phyloP scores from a whole-genome alignment of 768 basidiomycete species.

The Calvatia gigantea region DNA sequence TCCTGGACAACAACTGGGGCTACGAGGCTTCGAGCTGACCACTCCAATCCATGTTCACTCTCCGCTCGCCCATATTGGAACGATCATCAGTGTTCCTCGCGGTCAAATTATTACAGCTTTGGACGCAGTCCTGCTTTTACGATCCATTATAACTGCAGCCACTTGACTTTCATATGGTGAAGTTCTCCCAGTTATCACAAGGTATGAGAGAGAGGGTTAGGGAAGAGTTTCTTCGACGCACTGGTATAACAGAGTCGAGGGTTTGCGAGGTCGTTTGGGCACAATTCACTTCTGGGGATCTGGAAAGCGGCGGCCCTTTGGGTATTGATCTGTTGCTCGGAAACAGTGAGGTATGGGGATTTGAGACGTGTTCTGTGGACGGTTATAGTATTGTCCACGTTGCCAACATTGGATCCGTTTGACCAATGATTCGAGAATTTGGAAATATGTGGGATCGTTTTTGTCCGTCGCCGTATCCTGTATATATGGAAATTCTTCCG shows the following conservation, averaged over 20 bases:
- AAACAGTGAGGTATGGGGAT: not conserved
- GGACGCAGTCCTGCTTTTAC: not conserved
- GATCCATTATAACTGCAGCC: not conserved
- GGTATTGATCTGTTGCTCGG: not conserved
- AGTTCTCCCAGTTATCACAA: not conserved
- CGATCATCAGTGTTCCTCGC: not conserved
- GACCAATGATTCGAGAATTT: too few relatives aligned
- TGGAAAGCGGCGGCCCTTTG: not conserved
- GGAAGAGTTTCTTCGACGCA: not conserved
- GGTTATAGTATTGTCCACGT: not conserved
- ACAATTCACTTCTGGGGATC: not conserved
- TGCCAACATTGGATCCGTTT: too few relatives aligned
- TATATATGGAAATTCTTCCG: too few relatives aligned
- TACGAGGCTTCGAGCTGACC: not conserved
- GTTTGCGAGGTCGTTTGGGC: not conserved
- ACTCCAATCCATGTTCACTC: not conserved
- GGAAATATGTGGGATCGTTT: too few relatives aligned
- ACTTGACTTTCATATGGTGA: not conserved
- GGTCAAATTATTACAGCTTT: not conserved
- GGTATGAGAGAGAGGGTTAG: not conserved
- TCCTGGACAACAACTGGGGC: not conserved
- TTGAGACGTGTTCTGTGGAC: not conserved
- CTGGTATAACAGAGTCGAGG: not conserved
- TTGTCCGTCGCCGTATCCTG: too few relatives aligned
- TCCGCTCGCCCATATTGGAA: not conserved